Percentiles rank a stretch among this genome's conserved stretches.
Conservation (phyloP, 2,329 filamentous ascomycete genomes). For the Herpotrichia juniperi region DNA sequence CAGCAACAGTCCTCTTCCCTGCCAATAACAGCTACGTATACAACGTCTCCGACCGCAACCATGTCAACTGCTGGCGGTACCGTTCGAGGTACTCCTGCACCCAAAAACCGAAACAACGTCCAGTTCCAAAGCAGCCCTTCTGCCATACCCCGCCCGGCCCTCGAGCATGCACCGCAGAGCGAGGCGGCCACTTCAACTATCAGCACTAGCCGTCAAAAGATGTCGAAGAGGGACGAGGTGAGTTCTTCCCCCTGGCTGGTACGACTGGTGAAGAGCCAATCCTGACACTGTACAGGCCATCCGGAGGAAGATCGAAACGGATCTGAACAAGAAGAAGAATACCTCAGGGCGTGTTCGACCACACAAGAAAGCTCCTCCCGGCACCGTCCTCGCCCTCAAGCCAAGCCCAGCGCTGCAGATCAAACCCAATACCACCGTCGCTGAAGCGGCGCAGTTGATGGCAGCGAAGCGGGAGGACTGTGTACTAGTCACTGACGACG, state of each 20-base stretch:
- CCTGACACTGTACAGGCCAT: conserved; percentile 71
- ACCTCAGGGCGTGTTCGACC: conserved; percentile 78
- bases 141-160: conserved; percentile 74
- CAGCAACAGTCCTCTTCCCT: conserved; percentile 25
- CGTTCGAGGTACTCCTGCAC: conserved; percentile 75
- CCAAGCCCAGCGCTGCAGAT: conserved; percentile 97
- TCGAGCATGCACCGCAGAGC: conserved; percentile 63
- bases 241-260: conserved; percentile 37
- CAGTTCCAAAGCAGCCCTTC: conserved; percentile 71
- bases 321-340: conserved; percentile 97
- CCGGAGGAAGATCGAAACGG: conserved; percentile 93
- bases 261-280: conserved; percentile 17
- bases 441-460: conserved; percentile 98
- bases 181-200: conserved; percentile 71
- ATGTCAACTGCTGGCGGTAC: conserved; percentile 67
- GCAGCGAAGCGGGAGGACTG: conserved; percentile 98
- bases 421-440: conserved; percentile 90
- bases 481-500: conserved; percentile 95
- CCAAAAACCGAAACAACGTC: conserved; percentile 66
- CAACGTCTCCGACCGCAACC: conserved; percentile 28
- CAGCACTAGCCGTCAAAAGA: conserved; percentile 94
- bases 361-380: conserved; percentile 91
- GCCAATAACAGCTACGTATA: conserved; percentile 4
- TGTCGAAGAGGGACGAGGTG: conserved; percentile 98
- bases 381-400: conserved; percentile 93